phyloP scores from a whole-genome alignment of 495 filamentous ascomycete species.

The Podospora tetraspora region DNA sequence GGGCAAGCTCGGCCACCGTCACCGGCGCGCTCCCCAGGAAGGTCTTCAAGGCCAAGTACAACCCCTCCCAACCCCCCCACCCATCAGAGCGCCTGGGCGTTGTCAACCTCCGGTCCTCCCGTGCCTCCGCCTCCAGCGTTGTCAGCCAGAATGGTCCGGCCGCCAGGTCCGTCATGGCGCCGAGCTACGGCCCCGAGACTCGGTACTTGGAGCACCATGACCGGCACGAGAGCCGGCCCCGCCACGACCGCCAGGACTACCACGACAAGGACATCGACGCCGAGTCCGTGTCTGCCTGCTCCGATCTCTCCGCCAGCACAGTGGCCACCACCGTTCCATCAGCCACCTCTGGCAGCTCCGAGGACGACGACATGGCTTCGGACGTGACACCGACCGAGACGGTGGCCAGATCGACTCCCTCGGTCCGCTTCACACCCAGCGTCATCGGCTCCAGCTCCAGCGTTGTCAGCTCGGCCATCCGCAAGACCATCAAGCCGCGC shows the following conservation, averaged over 20 bases:
- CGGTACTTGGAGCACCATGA: constrained; percentile 1
- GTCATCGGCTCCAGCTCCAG: constrained; percentile 26
- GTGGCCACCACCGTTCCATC: constrained; percentile 37
- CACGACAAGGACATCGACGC: constrained; percentile 30
- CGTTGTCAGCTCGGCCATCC: constrained; percentile 26
- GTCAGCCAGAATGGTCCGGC: constrained; percentile 23
- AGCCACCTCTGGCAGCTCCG: constrained; percentile 23
- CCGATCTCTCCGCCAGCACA: constrained; percentile 42
- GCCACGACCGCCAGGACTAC: constrained; percentile 16
- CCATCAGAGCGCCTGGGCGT: constrained; percentile 26
- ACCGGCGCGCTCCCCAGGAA: constrained; percentile 25
- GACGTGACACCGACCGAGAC: constrained; percentile 32
- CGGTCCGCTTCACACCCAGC: constrained; percentile 33
- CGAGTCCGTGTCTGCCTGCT: constrained; percentile 41
- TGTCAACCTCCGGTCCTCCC: constrained; percentile 27
- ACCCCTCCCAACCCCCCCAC: constrained; percentile 11
- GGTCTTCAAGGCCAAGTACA: constrained; percentile 32
- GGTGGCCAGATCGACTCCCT: constrained; percentile 26
- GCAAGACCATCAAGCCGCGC: constrained; percentile 30
- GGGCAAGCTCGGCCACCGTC: constrained; percentile 9
- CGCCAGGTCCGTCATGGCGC: constrained; percentile 18
- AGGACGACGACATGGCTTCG: constrained; percentile 23
- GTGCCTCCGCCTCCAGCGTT: constrained; percentile 19
- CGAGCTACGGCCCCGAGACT: constrained; percentile 21
- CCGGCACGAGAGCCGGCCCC: not conserved